Conservation (phyloP, 2,329 filamentous ascomycete species). For the Knoxdaviesia proteae region DNA sequence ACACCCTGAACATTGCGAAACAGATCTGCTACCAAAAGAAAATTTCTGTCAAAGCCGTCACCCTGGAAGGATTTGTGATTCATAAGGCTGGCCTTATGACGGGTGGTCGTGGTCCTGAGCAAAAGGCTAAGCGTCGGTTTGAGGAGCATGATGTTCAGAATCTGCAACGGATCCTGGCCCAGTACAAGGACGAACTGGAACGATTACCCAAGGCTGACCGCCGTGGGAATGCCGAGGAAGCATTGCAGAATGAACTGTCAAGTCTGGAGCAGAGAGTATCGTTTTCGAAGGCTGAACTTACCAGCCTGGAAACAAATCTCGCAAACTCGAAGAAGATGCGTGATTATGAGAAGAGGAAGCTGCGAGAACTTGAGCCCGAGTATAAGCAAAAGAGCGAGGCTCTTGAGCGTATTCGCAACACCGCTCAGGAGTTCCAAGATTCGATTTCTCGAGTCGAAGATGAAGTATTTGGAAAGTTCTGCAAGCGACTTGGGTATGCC, state of each 20-base stretch:
- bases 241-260: conserved; percentile 56
- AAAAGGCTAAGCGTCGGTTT: conserved; percentile 62
- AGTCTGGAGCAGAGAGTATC: conserved; percentile 59
- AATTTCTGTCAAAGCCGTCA: conserved; percentile 84
- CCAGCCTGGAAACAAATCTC: conserved; percentile 62
- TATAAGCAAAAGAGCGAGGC: conserved; percentile 50
- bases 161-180: conserved; percentile 54
- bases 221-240: conserved; percentile 57
- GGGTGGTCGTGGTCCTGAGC: conserved; percentile 63
- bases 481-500: conserved; percentile 63
- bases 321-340: conserved; percentile 68
- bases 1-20: conserved; percentile 69
- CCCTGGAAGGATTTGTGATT: conserved; percentile 85
- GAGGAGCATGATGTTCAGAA: conserved; percentile 80
- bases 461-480: conserved; percentile 70
- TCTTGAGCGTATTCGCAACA: conserved; percentile 34
- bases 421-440: conserved; percentile 29
- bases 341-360: conserved; percentile 48
- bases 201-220: conserved; percentile 63
- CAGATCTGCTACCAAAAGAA: conserved; percentile 69
- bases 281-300: conserved; percentile 54
- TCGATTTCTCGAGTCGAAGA: conserved; percentile 72
- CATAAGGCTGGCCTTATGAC: conserved; percentile 96
- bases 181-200: conserved; percentile 56
- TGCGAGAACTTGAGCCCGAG: conserved; percentile 59